These are phyloP conservation scores for Ceratobasidium sp. DNA, from an alignment of 1,284 basidiomycete genomes.

Conservation along the genomic window DNA sequence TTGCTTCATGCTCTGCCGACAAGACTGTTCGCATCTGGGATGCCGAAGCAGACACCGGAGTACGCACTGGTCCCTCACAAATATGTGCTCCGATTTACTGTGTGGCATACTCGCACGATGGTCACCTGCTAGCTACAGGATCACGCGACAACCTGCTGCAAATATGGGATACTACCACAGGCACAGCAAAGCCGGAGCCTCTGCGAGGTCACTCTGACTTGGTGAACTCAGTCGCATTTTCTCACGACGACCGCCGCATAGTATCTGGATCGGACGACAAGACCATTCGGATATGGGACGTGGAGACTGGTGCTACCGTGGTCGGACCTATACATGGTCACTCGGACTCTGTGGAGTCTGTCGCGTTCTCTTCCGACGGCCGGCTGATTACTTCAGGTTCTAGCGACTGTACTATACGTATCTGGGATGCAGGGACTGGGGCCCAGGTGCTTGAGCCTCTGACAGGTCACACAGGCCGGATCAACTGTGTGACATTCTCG, in stretches of 20 bases:
- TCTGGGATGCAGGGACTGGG: background rate
- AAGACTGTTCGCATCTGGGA: background rate
- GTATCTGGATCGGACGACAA: conserved; percentile 27
- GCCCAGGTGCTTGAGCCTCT: background rate
- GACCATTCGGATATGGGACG: conserved; percentile 30
- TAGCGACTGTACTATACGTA: background rate
- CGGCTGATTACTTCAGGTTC: background rate
- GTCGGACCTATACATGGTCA: background rate
- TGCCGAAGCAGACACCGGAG: background rate
- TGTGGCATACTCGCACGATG: background rate
- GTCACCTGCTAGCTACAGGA: background rate
- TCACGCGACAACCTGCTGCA: background rate
- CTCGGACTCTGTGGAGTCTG: background rate
- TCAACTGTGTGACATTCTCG: background rate
- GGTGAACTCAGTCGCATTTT: background rate
- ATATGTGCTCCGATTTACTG: no score
- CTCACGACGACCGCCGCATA: background rate
- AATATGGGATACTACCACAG: background rate
- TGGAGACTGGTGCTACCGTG: background rate
- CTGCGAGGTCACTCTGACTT: background rate
- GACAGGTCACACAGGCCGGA: background rate
- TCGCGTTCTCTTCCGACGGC: conserved; percentile 19
- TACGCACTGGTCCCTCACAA: background rate
- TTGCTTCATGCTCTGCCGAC: background rate
- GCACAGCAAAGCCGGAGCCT: background rate